phyloP scores from a whole-genome alignment of 225 moss, liverwort and hornwort species.

The Neckera pumila region DNA sequence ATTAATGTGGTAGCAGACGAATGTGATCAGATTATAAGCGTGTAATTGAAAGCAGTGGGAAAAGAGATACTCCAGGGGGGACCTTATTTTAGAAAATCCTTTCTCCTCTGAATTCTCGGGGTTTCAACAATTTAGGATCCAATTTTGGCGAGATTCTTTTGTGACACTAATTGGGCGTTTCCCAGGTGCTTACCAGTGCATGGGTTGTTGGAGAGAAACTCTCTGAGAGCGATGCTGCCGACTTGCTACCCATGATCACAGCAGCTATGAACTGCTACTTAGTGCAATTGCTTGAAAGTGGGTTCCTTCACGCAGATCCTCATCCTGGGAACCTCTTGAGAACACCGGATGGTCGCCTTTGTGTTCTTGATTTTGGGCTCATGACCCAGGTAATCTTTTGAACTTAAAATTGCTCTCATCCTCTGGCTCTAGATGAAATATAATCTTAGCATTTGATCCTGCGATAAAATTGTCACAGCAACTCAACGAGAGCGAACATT shows the following conservation, averaged over 20 bases:
- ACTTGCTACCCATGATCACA: constrained; percentile 71
- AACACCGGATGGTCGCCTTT: constrained; percentile 85
- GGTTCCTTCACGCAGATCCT: constrained; percentile 96
- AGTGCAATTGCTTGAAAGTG: constrained; percentile 81
- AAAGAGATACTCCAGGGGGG: neutral
- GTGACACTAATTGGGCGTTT: neutral
- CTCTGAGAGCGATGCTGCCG: constrained; percentile 69
- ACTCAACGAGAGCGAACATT: neutral
- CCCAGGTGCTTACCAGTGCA: constrained; percentile 77
- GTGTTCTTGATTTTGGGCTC: constrained; percentile 93
- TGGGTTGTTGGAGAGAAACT: constrained; percentile 97
- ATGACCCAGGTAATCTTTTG: constrained; percentile 71
- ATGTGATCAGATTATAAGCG: neutral
- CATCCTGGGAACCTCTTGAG: constrained; percentile 94
- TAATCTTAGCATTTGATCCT: neutral
- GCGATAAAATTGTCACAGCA: neutral
- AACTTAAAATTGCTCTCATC: neutral
- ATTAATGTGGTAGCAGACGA: neutral
- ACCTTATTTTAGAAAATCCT: neutral
- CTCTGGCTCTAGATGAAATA: neutral
- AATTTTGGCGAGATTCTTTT: neutral
- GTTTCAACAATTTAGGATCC: neutral
- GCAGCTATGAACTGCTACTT: constrained; percentile 93
- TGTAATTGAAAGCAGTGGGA: neutral
- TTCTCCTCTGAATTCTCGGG: neutral